Percentiles rank a stretch among this genome's conserved stretches.
Evolutionary conservation across 495 filamentous ascomycete species (phyloP).

Genomic region (Penicillium lagena): DNA sequence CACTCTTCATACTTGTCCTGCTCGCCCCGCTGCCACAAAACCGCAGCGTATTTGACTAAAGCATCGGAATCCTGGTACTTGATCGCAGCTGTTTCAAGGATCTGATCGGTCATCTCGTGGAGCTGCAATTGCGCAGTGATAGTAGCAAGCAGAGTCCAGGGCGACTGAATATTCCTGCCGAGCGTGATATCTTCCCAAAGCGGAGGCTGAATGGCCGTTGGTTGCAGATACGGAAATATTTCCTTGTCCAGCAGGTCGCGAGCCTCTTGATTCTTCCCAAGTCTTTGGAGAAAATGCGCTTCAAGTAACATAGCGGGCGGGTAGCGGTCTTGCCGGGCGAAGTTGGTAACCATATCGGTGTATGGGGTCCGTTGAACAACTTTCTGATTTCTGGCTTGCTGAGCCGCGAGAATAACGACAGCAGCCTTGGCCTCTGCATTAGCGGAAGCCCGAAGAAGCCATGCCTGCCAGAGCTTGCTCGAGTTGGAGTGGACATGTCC

Average conservation of each 20-base stretch:
- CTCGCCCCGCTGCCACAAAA: slow-evolving; percentile 15
- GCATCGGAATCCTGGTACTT: slow-evolving; percentile 26
- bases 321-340: slow-evolving; percentile 16
- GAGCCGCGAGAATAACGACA: slow-evolving; percentile 3
- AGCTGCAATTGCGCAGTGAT: slow-evolving; percentile 8
- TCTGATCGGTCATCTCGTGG: slow-evolving; percentile 5
- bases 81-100: slow-evolving; percentile 16
- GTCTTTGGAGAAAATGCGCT: slow-evolving; percentile 19
- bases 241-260: slow-evolving; percentile 16
- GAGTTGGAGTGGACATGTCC: slow-evolving; percentile 3
- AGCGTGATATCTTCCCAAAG: slow-evolving; percentile 10
- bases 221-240: slow-evolving; percentile 13
- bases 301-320: slow-evolving; percentile 26
- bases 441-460: slow-evolving; percentile 17
- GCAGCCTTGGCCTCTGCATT: slow-evolving; percentile 16
- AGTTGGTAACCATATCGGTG: slow-evolving; percentile 10
- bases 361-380: slow-evolving; percentile 4
- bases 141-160: slow-evolving; percentile 21
- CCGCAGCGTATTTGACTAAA: slow-evolving; percentile 18
- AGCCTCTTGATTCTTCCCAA: slow-evolving; percentile 14
- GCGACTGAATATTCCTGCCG: slow-evolving; percentile 5
- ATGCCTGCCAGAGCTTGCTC: slow-evolving; percentile 7
- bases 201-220: neutral
- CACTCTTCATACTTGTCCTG: slow-evolving; percentile 27
- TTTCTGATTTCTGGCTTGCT: neutral